A percentile compares a stretch with the other conserved stretches of the same genome.
phyloP scores from a whole-genome alignment of 768 basidiomycete species.

The Tulasnella calospora region DNA sequence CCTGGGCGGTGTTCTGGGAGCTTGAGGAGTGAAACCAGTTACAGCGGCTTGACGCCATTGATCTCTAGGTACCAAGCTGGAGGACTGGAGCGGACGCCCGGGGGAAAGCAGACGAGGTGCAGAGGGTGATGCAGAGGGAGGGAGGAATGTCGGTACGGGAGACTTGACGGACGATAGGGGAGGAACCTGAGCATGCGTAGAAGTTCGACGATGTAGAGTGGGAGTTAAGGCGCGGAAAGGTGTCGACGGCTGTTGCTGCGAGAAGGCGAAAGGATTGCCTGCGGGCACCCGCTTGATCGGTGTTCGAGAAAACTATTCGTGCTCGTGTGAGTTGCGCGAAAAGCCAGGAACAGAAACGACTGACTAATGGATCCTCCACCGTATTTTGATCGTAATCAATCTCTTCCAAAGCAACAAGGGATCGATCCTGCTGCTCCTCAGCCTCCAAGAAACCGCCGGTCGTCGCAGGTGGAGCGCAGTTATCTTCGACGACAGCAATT shows the following conservation, averaged over 20 bases:
- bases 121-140: background rate
- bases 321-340: background rate
- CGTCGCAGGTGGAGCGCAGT: background rate
- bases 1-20: conserved; percentile 13
- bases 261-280: background rate
- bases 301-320: background rate
- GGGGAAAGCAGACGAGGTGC: background rate
- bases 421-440: conserved; percentile 7
- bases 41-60: background rate
- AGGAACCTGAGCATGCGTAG: background rate
- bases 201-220: background rate
- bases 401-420: conserved; percentile 24
- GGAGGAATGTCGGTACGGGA: background rate
- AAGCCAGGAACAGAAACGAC: background rate
- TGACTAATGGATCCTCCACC: background rate
- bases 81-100: conserved; percentile 1
- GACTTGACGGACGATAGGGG: background rate
- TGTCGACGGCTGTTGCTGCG: background rate
- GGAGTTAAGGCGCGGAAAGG: background rate
- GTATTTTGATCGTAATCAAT: conserved; percentile 13
- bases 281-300: background rate
- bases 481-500: conserved; percentile 23
- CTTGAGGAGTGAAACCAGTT: background rate
- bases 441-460: background rate
- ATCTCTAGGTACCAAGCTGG: background rate